Conservation (phyloP, 2,329 filamentous ascomycete genomes). For the Diaporthe citri region DNA sequence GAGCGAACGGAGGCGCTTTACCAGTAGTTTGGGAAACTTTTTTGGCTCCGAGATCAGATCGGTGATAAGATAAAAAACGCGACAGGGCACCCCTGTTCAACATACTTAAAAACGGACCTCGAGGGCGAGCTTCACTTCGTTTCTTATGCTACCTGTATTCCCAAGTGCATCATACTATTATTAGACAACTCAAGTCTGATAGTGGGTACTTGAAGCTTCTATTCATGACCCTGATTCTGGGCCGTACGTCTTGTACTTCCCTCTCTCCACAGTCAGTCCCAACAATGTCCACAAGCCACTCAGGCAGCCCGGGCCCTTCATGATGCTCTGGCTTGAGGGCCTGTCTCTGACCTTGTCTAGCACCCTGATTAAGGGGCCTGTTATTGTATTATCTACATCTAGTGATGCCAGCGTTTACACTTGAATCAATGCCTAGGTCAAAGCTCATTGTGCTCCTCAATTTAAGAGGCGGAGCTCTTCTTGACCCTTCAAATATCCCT, state of each 20-base stretch:
- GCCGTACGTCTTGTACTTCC: not conserved
- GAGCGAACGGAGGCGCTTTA: not conserved
- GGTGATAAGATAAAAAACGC: slow-evolving; percentile 14
- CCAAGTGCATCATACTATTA: not conserved
- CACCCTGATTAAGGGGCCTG: not conserved
- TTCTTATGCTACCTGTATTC: not conserved
- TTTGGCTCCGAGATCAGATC: slow-evolving; percentile 1
- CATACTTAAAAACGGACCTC: not conserved
- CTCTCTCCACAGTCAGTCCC: not conserved
- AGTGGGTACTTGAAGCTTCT: not conserved
- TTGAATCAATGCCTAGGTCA: not conserved
- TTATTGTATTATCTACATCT: slow-evolving; percentile 2
- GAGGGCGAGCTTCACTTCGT: not conserved
- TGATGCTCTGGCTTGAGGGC: not conserved
- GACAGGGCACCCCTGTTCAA: not conserved
- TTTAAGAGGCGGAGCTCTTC: not conserved
- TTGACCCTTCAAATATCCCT: not conserved
- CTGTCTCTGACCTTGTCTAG: not conserved
- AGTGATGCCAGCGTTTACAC: slow-evolving; percentile 18
- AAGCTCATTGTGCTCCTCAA: not conserved
- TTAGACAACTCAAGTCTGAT: not conserved
- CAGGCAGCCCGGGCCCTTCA: not conserved
- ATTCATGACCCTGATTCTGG: not conserved
- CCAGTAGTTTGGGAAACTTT: slow-evolving; percentile 22
- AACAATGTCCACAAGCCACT: not conserved